Conservation (phyloP, 192 early-diverging fungal species). For the Entrophospora sp. region DNA sequence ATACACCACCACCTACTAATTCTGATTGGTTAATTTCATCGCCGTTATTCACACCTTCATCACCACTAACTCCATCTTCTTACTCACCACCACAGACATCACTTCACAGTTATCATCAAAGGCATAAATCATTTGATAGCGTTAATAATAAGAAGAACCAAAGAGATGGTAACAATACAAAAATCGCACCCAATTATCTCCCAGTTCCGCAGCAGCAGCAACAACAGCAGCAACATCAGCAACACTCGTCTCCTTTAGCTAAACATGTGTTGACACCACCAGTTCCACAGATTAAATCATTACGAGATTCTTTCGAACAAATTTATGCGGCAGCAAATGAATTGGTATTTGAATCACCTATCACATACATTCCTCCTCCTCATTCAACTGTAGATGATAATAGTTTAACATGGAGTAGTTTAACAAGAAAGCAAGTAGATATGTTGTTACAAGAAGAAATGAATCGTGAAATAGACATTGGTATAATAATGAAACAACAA, state of each 20-base stretch:
- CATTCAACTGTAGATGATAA: not conserved
- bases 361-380: not conserved
- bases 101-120: too few relatives aligned
- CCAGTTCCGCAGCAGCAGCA: too few relatives aligned
- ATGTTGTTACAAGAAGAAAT: constrained; percentile 12
- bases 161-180: too few relatives aligned
- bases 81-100: not conserved
- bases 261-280: not conserved
- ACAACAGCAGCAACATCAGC: too few relatives aligned
- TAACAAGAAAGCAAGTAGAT: constrained; percentile 4
- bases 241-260: not conserved
- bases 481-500: not conserved
- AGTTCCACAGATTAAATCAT: not conserved
- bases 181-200: too few relatives aligned
- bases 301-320: not conserved
- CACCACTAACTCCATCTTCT: not conserved
- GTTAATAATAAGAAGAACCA: too few relatives aligned
- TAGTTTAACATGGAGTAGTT: not conserved
- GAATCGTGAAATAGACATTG: constrained; percentile 18
- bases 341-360: not conserved
- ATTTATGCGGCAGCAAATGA: not conserved
- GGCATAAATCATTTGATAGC: too few relatives aligned
- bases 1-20: not conserved
- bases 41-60: not conserved
- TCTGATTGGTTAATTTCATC: constrained; percentile 7